Percentiles rank a stretch among this genome's conserved stretches.
These are phyloP conservation scores for Heliophila coronopifolia DNA, from an alignment of 441 rosid species.

Conservation along the genomic window DNA sequence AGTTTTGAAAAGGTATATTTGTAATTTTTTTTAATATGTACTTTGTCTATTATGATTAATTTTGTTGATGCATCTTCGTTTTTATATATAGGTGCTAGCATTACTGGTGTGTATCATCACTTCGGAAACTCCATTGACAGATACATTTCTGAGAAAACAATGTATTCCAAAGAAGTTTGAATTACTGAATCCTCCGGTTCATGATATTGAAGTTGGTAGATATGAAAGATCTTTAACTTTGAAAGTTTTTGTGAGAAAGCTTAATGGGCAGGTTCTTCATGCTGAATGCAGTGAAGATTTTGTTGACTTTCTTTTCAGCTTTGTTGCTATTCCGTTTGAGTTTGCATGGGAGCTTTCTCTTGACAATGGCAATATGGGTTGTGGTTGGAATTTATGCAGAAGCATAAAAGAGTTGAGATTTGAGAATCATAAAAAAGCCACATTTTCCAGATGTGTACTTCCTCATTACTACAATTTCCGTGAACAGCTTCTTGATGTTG, in stretches of 20 bases:
- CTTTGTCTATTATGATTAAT: no score
- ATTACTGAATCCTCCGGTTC: not conserved
- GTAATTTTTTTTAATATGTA: no score
- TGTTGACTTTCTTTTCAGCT: constrained; percentile 15
- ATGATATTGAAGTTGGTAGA: not conserved
- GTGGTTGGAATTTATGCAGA: constrained; percentile 5
- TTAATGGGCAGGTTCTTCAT: not conserved
- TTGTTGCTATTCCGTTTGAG: constrained; percentile 18
- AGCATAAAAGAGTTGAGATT: constrained; percentile 10
- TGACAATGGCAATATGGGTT: not conserved
- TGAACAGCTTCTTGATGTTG: not conserved
- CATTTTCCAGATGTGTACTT: not conserved
- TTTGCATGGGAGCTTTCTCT: constrained; percentile 5
- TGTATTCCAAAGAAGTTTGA: not conserved
- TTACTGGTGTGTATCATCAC: constrained; percentile 17
- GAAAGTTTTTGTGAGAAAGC: constrained; percentile 11
- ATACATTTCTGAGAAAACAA: constrained; percentile 16
- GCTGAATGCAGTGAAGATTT: constrained; percentile 23
- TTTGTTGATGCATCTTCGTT: not conserved
- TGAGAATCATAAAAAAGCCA: not conserved
- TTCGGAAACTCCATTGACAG: constrained; percentile 21
- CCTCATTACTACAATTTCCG: not conserved
- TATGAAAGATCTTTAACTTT: no score
- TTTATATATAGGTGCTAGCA: not conserved
- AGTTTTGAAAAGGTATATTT: constrained; percentile 14